Percentiles rank a stretch among this genome's conserved stretches.
These are phyloP conservation scores for Candida alai DNA, from an alignment of 805 yeast genomes.

Conservation along the genomic window DNA sequence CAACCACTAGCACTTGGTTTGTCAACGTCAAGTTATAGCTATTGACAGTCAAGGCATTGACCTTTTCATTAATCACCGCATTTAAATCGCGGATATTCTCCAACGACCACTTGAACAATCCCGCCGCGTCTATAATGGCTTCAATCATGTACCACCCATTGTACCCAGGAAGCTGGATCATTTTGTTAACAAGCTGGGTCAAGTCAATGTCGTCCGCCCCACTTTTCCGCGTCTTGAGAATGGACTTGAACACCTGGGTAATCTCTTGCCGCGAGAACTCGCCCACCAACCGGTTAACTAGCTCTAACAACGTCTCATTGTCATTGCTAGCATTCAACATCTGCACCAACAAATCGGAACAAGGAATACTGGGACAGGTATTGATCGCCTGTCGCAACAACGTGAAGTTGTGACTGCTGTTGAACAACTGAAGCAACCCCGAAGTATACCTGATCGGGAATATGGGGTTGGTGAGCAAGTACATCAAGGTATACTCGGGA, in stretches of 20 bases:
- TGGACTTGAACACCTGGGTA: constrained; percentile 42
- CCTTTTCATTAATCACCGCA: constrained; percentile 42
- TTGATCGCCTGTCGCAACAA: constrained; percentile 78
- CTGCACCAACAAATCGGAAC: constrained; percentile 60
- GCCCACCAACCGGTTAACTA: constrained; percentile 59
- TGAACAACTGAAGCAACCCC: constrained; percentile 51
- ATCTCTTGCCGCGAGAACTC: constrained; percentile 62
- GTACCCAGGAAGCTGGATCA: constrained; percentile 42
- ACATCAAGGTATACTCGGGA: constrained; percentile 61
- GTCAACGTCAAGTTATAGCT: constrained; percentile 44
- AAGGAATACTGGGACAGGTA: constrained; percentile 67
- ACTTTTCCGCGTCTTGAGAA: constrained; percentile 26
- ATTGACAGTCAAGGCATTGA: constrained; percentile 41
- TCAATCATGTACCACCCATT: constrained; percentile 61
- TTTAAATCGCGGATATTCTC: constrained; percentile 46
- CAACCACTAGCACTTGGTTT: constrained; percentile 31
- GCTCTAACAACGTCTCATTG: constrained; percentile 59
- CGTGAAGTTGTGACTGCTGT: constrained; percentile 45
- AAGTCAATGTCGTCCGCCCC: constrained; percentile 19
- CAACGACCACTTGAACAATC: constrained; percentile 61
- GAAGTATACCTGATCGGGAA: constrained; percentile 61
- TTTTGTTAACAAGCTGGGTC: constrained; percentile 32
- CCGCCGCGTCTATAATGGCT: constrained; percentile 68
- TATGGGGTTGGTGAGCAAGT: constrained; percentile 81
- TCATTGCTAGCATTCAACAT: constrained; percentile 48